These are phyloP conservation scores for Kazachstania kunashirensis DNA, from an alignment of 805 yeast species.

Conservation along the genomic window DNA sequence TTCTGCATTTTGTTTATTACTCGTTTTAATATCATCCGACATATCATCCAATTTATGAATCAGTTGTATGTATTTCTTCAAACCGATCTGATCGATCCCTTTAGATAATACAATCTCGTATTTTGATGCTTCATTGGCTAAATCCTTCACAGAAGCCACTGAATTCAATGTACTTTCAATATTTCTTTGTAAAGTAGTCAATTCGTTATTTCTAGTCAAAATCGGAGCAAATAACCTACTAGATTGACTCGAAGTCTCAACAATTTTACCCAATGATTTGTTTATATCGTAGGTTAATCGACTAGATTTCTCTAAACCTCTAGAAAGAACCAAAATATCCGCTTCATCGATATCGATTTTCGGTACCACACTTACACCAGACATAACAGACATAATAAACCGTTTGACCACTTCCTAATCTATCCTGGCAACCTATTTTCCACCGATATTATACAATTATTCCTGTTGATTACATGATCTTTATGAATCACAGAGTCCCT, in stretches of 20 bases:
- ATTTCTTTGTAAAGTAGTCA: slow-evolving; percentile 46
- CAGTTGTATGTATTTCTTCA: slow-evolving; percentile 32
- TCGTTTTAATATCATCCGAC: slow-evolving; percentile 34
- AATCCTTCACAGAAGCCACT: slow-evolving; percentile 40
- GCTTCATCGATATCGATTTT: slow-evolving; percentile 62
- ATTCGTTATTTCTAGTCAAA: slow-evolving; percentile 47
- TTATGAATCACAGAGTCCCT: no score
- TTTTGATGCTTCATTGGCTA: slow-evolving; percentile 37
- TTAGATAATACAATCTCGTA: slow-evolving; percentile 31
- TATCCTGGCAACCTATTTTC: no score
- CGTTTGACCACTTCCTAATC: no score
- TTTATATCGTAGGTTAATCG: slow-evolving; percentile 47
- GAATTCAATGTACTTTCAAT: slow-evolving; percentile 45
- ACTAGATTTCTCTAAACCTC: slow-evolving; percentile 52
- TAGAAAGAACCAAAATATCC: slow-evolving; percentile 74
- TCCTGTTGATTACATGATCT: no score
- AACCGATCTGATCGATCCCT: slow-evolving; percentile 26
- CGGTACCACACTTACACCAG: not conserved
- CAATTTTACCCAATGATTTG: slow-evolving; percentile 43
- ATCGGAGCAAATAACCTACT: slow-evolving; percentile 57
- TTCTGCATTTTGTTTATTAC: slow-evolving; percentile 27
- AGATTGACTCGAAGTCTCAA: slow-evolving; percentile 23
- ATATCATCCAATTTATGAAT: slow-evolving; percentile 39
- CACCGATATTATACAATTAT: no score
- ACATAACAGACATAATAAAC: no score